Percentiles rank a stretch among this genome's conserved stretches.
These are phyloP conservation scores for Rheum nobile DNA, from an alignment of 148 eudicot species.

Conservation along the genomic window DNA sequence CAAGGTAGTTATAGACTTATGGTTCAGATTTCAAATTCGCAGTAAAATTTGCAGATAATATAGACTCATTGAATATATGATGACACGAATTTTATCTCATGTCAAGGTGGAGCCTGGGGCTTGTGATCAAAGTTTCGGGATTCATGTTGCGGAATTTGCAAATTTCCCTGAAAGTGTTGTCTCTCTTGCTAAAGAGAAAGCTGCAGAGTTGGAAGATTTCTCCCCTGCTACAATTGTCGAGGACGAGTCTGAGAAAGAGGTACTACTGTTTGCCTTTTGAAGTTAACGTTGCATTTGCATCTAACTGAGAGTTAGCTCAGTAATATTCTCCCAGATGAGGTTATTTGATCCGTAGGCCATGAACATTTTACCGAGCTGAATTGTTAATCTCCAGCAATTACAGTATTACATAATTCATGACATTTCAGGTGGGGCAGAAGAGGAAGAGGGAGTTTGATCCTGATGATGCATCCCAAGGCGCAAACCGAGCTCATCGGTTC, in stretches of 20 bases:
- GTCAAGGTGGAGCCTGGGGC: constrained; percentile 92
- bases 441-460: constrained; percentile 56
- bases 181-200: constrained; percentile 88
- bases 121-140: constrained; percentile 99
- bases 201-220: constrained; percentile 95
- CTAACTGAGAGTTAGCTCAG: not conserved
- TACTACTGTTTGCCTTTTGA: constrained; percentile 11
- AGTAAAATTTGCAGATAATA: not conserved
- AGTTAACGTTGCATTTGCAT: not conserved
- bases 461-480: constrained; percentile 54
- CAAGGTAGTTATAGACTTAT: constrained; percentile 41
- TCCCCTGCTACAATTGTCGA: constrained; percentile 44
- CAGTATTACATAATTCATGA: not conserved
- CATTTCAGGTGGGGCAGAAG: constrained; percentile 40
- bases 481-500: constrained; percentile 64
- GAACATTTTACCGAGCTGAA: too few species aligned
- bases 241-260: constrained; percentile 44
- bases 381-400: not conserved
- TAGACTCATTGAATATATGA: not conserved
- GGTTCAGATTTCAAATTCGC: not conserved
- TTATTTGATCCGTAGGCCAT: too few species aligned
- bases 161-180: constrained; percentile 90
- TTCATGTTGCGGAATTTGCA: constrained; percentile 97
- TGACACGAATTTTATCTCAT: constrained; percentile 1
- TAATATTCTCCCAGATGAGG: not conserved